Base-by-base conservation (phyloP, 352 stramenopile species). In the Pythium phragmitis region DNA sequence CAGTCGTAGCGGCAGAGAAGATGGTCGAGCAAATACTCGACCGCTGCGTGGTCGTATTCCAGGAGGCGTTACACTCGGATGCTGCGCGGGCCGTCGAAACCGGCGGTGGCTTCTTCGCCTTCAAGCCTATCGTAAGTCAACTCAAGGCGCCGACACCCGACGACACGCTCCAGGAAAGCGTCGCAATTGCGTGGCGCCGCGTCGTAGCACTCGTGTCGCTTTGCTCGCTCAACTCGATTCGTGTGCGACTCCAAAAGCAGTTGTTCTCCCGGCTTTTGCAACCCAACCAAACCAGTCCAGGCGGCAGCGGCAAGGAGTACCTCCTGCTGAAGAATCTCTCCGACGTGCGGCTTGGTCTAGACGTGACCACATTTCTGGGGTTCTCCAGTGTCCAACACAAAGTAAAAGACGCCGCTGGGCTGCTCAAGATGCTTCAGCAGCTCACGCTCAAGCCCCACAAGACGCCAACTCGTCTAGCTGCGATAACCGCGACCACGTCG, bases 371-470 rank as follows among this genome's bases (percentile, higher is more conserved):
- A 26, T 57, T 67, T 57, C 14, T 68, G 36, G 59, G 23, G 60
- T 48, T 26, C 1, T 57, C 57, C 34, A 52, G 41, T 34, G 47
- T 46, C 5, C 43, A 33, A 16, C 75, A 76, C 19, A 60, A 61
- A 2, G 42, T 74, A 8, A 77, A 75, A 42, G 73, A 89, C 12
- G 73, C 80, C 9, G 69, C 73, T 7, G 26, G 62, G 5, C 76
- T 83, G 49, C 70, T 93, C 16, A 74, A 77, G 28, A 47, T 76
- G 7, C 36, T 89, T 39, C 74, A 80, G 23, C 73, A 71, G 9
- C 69, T 87, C 51, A 60, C 84, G 3, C 55, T 76, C 6, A 93
- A 93, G 42, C 76, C 79, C 0, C 67, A 80, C 47, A 87, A 82
- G 19, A 63, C 75, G 8, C 63, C 67, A 3, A 72, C 87, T 0